Evolutionary conservation across 768 basidiomycete genomes (phyloP), one percentile per base, ranked within the genome.

Genomic region (Auricularia heimuer): DNA sequence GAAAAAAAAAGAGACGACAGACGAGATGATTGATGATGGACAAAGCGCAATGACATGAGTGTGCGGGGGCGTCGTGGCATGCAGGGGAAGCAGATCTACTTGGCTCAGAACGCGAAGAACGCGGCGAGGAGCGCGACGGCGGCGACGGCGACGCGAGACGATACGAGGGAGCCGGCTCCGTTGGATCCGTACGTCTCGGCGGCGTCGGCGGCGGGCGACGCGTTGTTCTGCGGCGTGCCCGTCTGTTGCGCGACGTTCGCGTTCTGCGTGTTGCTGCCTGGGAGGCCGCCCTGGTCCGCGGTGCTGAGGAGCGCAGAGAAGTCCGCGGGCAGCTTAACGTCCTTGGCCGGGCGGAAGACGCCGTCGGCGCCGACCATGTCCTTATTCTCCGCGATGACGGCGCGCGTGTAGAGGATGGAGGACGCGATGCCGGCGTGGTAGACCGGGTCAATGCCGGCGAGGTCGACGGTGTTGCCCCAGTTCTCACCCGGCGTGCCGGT

Each of bases 141-240:
- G 62, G 77, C 82, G 64, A 87, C 78, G 60, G 82, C 71, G 34
- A 79, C 73, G 69, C 77, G 77, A 37, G 86, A 80, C 6, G 83
- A 82, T 11, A 80, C 73, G 37, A 81, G 68, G 3, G 80, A 75
- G 64, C 75, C 72, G 14, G 85, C 84, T 51, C 82, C 82, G 71
- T 77, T 83, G 66, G 64, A 8, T 4, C 69, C 44, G 36, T 72
- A 64, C 24, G 74, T 44, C 2, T 70, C 12, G 8, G 70, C 36
- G 39, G 7, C 39, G 39, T 42, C 39, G 45, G 64, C 29, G 45
- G 64, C 29, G 21, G 73, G 21, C n/a, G 68, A 39, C 24, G 64
- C 39, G 39, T 42, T 42, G 39, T 42, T 42, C 39, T 66, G 75
- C 47, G 47, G 21, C 47, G 47, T 21, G 21, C 18, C 47, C 11